phyloP scores from a whole-genome alignment of 2,329 filamentous ascomycete species.

The Rhexocercosporidium sp. region DNA sequence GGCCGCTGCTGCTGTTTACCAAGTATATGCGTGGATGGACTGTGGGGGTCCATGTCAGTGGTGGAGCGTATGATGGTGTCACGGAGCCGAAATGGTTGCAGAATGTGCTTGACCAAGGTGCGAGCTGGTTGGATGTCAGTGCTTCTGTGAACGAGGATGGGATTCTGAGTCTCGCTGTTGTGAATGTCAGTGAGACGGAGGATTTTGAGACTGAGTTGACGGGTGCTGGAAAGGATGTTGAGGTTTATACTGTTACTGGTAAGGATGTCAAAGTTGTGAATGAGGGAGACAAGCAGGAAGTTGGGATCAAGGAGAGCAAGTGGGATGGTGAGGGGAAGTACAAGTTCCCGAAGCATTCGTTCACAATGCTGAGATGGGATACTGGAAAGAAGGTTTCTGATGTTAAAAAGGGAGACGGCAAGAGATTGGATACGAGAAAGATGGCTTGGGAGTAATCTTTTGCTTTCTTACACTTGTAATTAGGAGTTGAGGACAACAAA shows the following conservation, averaged over 20 bases:
- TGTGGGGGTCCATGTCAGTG: conserved; percentile 67
- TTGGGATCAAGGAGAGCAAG: conserved; percentile 61
- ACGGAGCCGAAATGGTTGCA: conserved; percentile 70
- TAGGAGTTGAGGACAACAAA: no score
- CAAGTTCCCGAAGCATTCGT: conserved; percentile 71
- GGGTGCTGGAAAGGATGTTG: conserved; percentile 58
- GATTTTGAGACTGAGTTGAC: conserved; percentile 64
- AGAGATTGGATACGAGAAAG: conserved; percentile 37
- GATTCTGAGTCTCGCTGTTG: conserved; percentile 69
- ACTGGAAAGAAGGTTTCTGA: conserved; percentile 38
- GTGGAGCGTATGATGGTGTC: conserved; percentile 67
- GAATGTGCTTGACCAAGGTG: conserved; percentile 64
- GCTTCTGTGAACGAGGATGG: conserved; percentile 64
- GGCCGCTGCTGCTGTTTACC: conserved; percentile 64
- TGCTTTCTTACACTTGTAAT: background rate
- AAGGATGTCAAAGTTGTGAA: conserved; percentile 63
- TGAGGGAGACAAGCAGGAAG: conserved; percentile 64
- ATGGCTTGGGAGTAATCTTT: conserved; percentile 33
- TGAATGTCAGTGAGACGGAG: conserved; percentile 70
- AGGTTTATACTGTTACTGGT: conserved; percentile 68
- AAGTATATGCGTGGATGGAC: conserved; percentile 76
- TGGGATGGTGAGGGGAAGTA: conserved; percentile 69
- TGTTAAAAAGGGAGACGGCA: conserved; percentile 31
- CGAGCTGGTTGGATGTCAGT: conserved; percentile 73
- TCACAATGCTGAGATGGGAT: conserved; percentile 67